phyloP scores from a whole-genome alignment of 2,329 filamentous ascomycete species.

The Rhytidhysteron rufulum region DNA sequence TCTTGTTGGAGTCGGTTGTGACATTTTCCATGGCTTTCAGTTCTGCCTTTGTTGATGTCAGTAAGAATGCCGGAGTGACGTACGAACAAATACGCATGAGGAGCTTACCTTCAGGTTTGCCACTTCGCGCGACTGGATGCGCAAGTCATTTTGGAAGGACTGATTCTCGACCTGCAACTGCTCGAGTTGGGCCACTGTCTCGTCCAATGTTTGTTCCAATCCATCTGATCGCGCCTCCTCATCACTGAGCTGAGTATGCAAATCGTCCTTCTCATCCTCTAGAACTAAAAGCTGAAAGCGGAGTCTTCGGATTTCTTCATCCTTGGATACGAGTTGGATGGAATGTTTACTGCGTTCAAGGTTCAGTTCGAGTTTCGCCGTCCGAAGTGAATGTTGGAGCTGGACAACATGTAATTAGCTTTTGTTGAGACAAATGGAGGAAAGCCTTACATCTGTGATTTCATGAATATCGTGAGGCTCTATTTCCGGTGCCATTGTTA shows the following conservation, averaged over 20 bases:
- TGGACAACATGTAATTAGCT: conserved; percentile 14
- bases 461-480: conserved; percentile 24
- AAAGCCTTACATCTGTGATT: conserved; percentile 31
- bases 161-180: conserved; percentile 45
- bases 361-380: conserved; percentile 60
- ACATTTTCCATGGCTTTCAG: conserved; percentile 64
- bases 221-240: conserved; percentile 59
- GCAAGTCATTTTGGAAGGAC: conserved; percentile 49
- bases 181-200: conserved; percentile 44
- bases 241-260: conserved; percentile 60
- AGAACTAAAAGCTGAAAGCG: conserved; percentile 63
- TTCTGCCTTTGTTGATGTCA: conserved; percentile 56
- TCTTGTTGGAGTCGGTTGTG: conserved; percentile 65
- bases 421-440: neutral
- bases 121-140: conserved; percentile 51
- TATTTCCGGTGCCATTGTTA: conserved; percentile 21
- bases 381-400: conserved; percentile 50
- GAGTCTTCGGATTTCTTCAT: conserved; percentile 69
- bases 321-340: conserved; percentile 65
- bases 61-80: no score
- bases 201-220: conserved; percentile 49
- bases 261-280: conserved; percentile 67
- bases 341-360: conserved; percentile 64
- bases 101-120: conserved; percentile 54
- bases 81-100: no score